Base-by-base conservation (phyloP, 139 green algal species). In the Asterochloris erici region DNA sequence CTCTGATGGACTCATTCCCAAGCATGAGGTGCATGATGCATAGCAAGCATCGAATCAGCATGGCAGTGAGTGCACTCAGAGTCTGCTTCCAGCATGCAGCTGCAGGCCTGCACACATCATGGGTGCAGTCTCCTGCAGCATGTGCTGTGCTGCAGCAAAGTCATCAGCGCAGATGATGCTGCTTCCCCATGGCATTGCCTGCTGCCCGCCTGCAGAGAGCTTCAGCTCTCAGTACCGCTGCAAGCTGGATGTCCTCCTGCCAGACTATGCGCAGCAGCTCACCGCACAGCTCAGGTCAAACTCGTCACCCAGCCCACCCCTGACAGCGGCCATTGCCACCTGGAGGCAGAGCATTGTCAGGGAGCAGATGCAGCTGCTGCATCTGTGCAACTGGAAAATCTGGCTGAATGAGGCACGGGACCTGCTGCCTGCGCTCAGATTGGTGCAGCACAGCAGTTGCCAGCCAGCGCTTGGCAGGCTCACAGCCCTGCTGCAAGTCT, bases 171-270 rank as follows among this genome's bases (percentile, higher is more conserved):
- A 71, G 21, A 24, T 71, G 66, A 9, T 24, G 17, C 19, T 71
- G 19, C 21, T 21, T 26, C 19, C 21, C 19, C 9, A 71, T 71
- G 66, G 66, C 66, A 12, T 9, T 71, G 66, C 17, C 4, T 71
- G 66, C 10, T 24, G 17, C 19, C 47, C 60, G 29, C 24, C 63
- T 74, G 78, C 63, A 82, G 78, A 82, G 63, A 74, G 78, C 63
- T 74, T 61, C 78, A 73, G n/a, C 63, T 74, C 28, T 15, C 78
- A 74, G 62, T 82, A 74, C 78, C 73, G 69, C 78, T 74, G 29
- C 78, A 69, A 68, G 38, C 2, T 54, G 38, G 38, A 54, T 54
- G 6, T 54, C 38, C 38, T 54, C 38, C 38, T 54, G 38, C 38
- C 38, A 54, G 38, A 54, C 38, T 54, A 54, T 54, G 38, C 38